These are phyloP conservation scores for Phytophthora palmivora DNA, from an alignment of 352 stramenopile species.

Conservation along the genomic window DNA sequence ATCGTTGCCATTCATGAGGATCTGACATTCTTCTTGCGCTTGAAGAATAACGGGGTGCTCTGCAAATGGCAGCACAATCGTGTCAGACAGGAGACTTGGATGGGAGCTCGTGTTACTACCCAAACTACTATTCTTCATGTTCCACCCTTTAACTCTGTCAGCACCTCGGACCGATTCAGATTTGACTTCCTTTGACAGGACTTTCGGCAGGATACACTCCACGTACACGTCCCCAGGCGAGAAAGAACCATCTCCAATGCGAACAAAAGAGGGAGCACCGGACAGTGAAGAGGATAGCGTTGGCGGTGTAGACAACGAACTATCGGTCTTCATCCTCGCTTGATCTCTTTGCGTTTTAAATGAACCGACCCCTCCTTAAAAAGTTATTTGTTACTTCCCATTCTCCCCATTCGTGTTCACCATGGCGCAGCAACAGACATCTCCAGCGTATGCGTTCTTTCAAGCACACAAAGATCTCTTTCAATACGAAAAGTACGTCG, in stretches of 20 bases:
- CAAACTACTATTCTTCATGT: slow-evolving; percentile 19
- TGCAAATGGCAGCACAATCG: slow-evolving; percentile 49
- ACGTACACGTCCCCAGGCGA: slow-evolving; percentile 66
- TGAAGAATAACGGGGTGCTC: slow-evolving; percentile 59
- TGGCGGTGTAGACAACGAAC: slow-evolving; percentile 20
- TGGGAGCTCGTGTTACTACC: slow-evolving; percentile 20
- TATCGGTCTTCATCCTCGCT: slow-evolving; percentile 29
- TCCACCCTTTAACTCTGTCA: slow-evolving; percentile 22
- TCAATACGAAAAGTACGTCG: slow-evolving; percentile 66
- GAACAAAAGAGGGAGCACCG: slow-evolving; percentile 43
- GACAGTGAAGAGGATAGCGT: slow-evolving; percentile 38
- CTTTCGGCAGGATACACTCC: slow-evolving; percentile 61
- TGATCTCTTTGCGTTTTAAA: not conserved
- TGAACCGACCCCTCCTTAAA: slow-evolving; percentile 19
- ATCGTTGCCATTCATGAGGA: slow-evolving; percentile 70
- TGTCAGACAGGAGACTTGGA: slow-evolving; percentile 24
- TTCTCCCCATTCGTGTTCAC: slow-evolving; percentile 4
- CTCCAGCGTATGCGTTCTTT: slow-evolving; percentile 54
- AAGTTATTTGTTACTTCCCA: not conserved
- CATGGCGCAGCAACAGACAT: slow-evolving; percentile 21
- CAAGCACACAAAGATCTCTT: slow-evolving; percentile 67
- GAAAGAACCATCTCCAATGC: slow-evolving; percentile 59
- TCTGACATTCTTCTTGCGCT: slow-evolving; percentile 67
- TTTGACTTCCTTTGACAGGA: slow-evolving; percentile 31
- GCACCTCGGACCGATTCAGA: slow-evolving; percentile 1